Evolutionary conservation across 305 asterid species (phyloP).

Genomic region (Fraxinus floribunda): DNA sequence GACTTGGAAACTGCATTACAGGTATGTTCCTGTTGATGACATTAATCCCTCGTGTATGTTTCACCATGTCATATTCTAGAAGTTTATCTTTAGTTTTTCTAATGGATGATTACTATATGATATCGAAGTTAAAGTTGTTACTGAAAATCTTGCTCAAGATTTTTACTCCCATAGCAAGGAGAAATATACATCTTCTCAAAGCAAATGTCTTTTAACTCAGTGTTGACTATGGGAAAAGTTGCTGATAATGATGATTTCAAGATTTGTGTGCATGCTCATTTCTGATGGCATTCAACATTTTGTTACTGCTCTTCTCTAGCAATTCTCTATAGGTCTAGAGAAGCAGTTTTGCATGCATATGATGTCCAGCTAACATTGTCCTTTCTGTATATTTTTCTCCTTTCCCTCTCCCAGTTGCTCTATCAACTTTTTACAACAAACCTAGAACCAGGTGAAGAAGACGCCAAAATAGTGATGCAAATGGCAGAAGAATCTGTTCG

Average conservation of each 20-base stretch:
- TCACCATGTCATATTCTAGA: background rate
- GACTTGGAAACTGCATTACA: conserved; percentile 97
- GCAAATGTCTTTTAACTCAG: background rate
- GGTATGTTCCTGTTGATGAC: conserved; percentile 43
- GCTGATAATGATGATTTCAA: conserved; percentile 1
- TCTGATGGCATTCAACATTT: background rate
- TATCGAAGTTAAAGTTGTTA: conserved; percentile 10
- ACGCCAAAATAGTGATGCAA: conserved; percentile 92
- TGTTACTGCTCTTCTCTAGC: background rate
- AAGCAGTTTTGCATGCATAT: background rate
- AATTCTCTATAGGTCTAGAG: background rate
- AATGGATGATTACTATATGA: background rate
- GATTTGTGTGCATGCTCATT: conserved; percentile 1
- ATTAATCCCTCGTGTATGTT: conserved; percentile 15
- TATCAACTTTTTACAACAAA: conserved; percentile 87
- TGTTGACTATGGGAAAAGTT: background rate
- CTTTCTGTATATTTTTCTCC: conserved; percentile 19
- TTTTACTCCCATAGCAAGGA: conserved; percentile 11
- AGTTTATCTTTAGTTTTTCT: conserved; percentile 13
- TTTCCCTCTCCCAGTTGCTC: conserved; percentile 58
- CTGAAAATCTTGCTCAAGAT: conserved; percentile 13
- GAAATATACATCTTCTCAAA: conserved; percentile 5
- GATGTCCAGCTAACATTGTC: conserved; percentile 23
- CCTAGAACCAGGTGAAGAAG: conserved; percentile 81
- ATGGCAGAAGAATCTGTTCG: conserved; percentile 96